phyloP scores from a whole-genome alignment of 78 protist species.

The Dictyostelium brefeldianum region DNA sequence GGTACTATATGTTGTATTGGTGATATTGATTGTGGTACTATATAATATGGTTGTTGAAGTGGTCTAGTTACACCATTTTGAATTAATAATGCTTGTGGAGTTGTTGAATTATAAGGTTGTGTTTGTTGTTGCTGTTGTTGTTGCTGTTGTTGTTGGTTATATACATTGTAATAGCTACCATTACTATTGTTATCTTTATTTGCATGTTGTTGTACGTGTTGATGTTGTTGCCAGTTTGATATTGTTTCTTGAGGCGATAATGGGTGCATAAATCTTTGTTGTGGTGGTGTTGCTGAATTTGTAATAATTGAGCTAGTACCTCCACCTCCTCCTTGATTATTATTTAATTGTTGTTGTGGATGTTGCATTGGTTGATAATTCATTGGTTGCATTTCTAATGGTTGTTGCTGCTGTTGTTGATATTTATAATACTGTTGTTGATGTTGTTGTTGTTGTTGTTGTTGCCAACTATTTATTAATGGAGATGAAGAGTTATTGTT shows the following conservation, averaged over 20 bases:
- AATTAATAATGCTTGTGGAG: background rate
- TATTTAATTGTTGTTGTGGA: too few species aligned
- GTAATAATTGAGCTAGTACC: background rate
- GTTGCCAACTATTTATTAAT: constrained; percentile 4
- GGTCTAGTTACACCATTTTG: background rate
- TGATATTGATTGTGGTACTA: background rate
- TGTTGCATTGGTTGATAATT: background rate
- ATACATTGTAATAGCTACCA: constrained; percentile 3
- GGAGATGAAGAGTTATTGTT: background rate
- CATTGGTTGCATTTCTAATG: background rate
- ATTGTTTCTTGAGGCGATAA: background rate
- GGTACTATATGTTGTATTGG: background rate
- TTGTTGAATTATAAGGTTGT: background rate
- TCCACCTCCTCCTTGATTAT: background rate
- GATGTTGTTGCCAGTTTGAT: background rate
- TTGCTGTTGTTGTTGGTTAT: background rate
- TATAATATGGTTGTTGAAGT: background rate
- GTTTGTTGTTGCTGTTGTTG: background rate
- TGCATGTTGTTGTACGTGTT: background rate
- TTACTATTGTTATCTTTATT: background rate
- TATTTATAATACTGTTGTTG: background rate
- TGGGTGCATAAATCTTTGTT: background rate
- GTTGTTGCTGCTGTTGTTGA: background rate
- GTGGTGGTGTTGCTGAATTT: background rate
- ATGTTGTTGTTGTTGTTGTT: background rate